Evolutionary conservation across 805 yeast species (phyloP).

Genomic region (Hanseniaspora vineae): DNA sequence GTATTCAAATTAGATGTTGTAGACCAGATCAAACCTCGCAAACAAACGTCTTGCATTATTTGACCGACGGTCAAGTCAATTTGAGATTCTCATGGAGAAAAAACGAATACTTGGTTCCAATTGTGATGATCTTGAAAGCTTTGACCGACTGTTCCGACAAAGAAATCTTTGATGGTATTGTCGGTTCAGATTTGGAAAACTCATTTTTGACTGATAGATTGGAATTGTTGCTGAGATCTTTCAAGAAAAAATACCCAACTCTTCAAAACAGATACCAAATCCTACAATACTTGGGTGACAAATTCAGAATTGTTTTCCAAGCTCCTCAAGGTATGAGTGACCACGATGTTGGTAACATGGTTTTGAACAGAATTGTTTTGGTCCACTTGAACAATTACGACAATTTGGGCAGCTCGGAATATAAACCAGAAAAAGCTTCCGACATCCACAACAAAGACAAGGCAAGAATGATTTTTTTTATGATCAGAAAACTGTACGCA

Average conservation of each 20-base stretch:
- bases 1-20: slow-evolving; percentile 88
- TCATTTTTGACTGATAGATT: slow-evolving; percentile 96
- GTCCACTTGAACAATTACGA: slow-evolving; percentile 58
- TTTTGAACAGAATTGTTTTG: slow-evolving; percentile 69
- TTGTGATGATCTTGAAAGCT: slow-evolving; percentile 83
- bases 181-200: slow-evolving; percentile 75
- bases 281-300: slow-evolving; percentile 89
- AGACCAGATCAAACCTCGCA: slow-evolving; percentile 97
- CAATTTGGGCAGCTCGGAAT: slow-evolving; percentile 3
- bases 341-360: slow-evolving; percentile 80
- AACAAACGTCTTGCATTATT: slow-evolving; percentile 91
- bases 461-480: slow-evolving; percentile 75
- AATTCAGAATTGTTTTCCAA: slow-evolving; percentile 85
- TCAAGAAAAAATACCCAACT: slow-evolving; percentile 54
- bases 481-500: slow-evolving; percentile 90
- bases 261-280: slow-evolving; percentile 75
- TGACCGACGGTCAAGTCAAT: slow-evolving; percentile 91
- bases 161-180: slow-evolving; percentile 91
- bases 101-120: slow-evolving; percentile 90
- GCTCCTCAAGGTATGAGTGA: slow-evolving; percentile 83
- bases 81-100: slow-evolving; percentile 96
- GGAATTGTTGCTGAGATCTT: slow-evolving; percentile 80
- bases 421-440: background rate
- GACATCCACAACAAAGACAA: slow-evolving; percentile 57
- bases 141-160: slow-evolving; percentile 82